A percentile compares a stretch with the other conserved stretches of the same genome.
Evolutionary conservation across 176 grass and related monocot species (phyloP).

Genomic region (Carex cristatella): DNA sequence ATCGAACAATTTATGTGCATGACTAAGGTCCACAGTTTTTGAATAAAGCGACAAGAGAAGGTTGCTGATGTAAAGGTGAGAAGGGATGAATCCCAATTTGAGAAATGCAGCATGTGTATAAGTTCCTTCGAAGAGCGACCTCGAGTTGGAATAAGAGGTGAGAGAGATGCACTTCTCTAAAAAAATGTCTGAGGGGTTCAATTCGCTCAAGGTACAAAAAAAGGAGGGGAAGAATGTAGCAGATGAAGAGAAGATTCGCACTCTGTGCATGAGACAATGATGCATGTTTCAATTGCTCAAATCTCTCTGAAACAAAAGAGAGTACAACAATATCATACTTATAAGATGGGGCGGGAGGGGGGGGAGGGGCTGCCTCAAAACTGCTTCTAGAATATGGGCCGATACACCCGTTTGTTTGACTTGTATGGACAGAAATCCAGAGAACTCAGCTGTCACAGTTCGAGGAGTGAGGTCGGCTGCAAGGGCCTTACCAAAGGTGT

Average conservation of each 20-base stretch:
- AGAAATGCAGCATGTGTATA: slow-evolving; percentile 10
- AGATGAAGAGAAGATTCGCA: neutral
- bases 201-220: neutral
- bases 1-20: slow-evolving; percentile 36
- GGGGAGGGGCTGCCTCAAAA: too few relatives aligned
- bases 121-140: slow-evolving; percentile 10
- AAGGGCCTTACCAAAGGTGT: neutral
- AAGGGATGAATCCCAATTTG: slow-evolving; percentile 1
- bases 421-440: too few relatives aligned
- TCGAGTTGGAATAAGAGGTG: slow-evolving; percentile 17
- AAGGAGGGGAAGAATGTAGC: neutral
- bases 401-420: too few relatives aligned
- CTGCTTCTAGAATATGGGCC: too few relatives aligned
- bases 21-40: neutral
- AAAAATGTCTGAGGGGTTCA: too few relatives aligned
- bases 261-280: neutral
- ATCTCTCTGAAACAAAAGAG: neutral
- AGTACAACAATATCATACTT: too few relatives aligned
- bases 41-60: slow-evolving; percentile 13
- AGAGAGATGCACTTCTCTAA: slow-evolving; percentile 9
- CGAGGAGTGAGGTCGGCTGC: too few relatives aligned
- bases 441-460: too few relatives aligned
- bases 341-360: too few relatives aligned
- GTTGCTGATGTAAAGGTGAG: slow-evolving; percentile 25
- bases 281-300: neutral